phyloP scores from a whole-genome alignment of 306 rosid species.

The Astragalus membranaceus region DNA sequence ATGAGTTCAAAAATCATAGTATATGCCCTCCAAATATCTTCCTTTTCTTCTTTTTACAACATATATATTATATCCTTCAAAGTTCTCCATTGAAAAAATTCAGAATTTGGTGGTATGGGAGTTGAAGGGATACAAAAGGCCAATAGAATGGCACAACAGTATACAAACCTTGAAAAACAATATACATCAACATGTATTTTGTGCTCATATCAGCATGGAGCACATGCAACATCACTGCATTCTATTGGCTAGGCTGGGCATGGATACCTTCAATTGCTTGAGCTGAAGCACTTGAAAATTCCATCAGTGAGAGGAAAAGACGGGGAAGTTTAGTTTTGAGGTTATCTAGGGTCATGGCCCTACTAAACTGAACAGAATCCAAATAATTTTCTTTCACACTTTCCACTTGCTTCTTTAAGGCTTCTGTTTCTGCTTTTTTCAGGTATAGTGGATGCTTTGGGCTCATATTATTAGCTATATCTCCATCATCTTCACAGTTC shows the following conservation, averaged over 20 bases:
- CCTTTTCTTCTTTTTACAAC: background rate
- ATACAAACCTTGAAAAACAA: background rate
- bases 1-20: no score
- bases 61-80: background rate
- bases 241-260: slow-evolving; percentile 28
- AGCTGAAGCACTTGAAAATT: slow-evolving; percentile 49
- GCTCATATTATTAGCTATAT: slow-evolving; percentile 31
- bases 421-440: slow-evolving; percentile 57
- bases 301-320: slow-evolving; percentile 53
- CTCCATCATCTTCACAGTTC: slow-evolving; percentile 22
- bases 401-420: slow-evolving; percentile 56
- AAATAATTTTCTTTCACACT: slow-evolving; percentile 42
- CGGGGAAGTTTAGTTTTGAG: slow-evolving; percentile 63
- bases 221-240: slow-evolving; percentile 18
- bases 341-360: slow-evolving; percentile 44
- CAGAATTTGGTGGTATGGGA: background rate
- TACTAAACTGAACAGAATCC: slow-evolving; percentile 44
- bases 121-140: slow-evolving; percentile 2
- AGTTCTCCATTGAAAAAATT: background rate
- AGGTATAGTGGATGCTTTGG: slow-evolving; percentile 54
- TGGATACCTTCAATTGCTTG: slow-evolving; percentile 49
- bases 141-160: background rate
- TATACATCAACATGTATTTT: slow-evolving; percentile 4
- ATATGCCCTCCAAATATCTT: background rate
- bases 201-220: slow-evolving; percentile 7